Base-by-base conservation (phyloP, 163 green algal species). In the Scenedesmus sp. region DNA sequence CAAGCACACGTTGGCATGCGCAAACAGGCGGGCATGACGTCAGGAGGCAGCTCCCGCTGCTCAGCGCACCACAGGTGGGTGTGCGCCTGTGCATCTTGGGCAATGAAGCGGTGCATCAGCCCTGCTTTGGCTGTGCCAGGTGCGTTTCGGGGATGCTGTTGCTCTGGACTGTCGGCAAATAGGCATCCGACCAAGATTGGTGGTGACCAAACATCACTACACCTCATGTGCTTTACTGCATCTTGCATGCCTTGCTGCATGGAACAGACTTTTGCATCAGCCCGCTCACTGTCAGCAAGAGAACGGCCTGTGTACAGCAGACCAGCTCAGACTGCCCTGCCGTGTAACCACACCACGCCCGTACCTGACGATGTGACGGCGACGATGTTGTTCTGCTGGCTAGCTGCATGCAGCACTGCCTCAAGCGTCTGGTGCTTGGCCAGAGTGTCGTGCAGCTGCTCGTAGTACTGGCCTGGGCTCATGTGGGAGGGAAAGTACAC, bases 331-430 rank as follows among this genome's bases (percentile, higher is more conserved):
- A n/a, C n/a, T n/a, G n/a, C n/a, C n/a, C n/a, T 76, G 30, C 30
- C 37, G 30, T 30, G 7, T 37, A 40, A 9, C 12, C 83, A 10
- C 33, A 53, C n/a, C n/a, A n/a, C 22, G 24, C 30, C 6, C 43
- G 26, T n/a, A 86, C 83, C 83, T 88, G 56, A 35, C 42, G 33
- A 65, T 6, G 56, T 88, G 33, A 88, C 83, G 16, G 56, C 83
- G 6, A 80, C 56, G 10, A 79, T 37, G 30, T 40, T 24, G 65
- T 24, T 10, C 30, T 10, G 65, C 30, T 76, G 30, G 6, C 30
- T 37, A 24, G 65, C 65, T 37, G 65, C 65, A 70, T 24, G 43
- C 72, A 81, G 18, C 35, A 46, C 16, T 10, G 35, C 37, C 33
- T 49, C 13, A 35, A 81, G 72, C 35, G 72, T 49, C 35, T 44